Evolutionary conservation across 2,329 filamentous ascomycete genomes (phyloP), one percentile per base, ranked within the genome.

Genomic region (Sordariomycetes sp.): DNA sequence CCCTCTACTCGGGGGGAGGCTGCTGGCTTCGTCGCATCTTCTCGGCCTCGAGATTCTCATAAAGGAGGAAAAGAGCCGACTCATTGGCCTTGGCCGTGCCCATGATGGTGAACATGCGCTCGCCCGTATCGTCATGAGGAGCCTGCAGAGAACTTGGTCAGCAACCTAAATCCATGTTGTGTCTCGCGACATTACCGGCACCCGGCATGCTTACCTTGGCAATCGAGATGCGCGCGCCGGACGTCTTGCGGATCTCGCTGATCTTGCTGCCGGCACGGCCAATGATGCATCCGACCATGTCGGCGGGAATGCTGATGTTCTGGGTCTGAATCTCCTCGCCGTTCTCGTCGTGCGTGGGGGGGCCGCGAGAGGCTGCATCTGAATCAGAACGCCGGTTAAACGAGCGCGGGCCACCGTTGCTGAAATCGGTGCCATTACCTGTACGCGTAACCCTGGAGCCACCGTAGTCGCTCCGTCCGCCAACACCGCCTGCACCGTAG

Each of bases 211-310:
- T 69, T 70, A 81, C 86, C 80, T 97, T 97, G 66, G 93, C 93
- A 72, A 97, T 97, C 53, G 92, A 97, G 75, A 99, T 99, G 68
- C 93, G 89, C 61, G 94, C 94, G 61, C 92, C 92, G 58, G 94
- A 99, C 62, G 87, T 92, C 79, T 96, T 95, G 73, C 94, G 89
- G 67, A 99, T 99, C 76, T 99, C 94, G 72, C 90, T 97, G 70
- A 99, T 99, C 83, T 99, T 99, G 79, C 83, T 92, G 63, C 94
- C 94, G 58, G 82, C 90, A 63, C 92, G 88, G 64, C 94, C 94
- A 71, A 99, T 99, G 76, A 99, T 99, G 76, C 94, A 99, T 65
- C 94, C 94, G 72, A 99, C 94, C 94, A 99, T 99, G 77, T 99
- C 94, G 54, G 94, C 92, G 28, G 94, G 94, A 68, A 99, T 99